These are phyloP conservation scores for Macadamia tetraphylla DNA, from an alignment of 164 flowering plant genomes.

Conservation along the genomic window DNA sequence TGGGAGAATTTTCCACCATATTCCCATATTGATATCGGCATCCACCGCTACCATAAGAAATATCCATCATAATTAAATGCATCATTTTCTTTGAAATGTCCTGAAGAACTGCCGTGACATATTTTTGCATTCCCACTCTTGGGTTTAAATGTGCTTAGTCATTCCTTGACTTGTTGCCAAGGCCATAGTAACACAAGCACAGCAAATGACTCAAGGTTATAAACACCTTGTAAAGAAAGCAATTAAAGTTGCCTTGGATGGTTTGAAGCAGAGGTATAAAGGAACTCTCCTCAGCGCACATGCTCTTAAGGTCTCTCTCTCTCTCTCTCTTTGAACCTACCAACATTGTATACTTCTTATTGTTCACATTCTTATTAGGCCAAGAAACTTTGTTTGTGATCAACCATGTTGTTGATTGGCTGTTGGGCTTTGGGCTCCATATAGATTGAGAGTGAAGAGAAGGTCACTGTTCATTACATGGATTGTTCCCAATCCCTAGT, in stretches of 20 bases:
- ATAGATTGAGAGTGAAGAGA: background rate
- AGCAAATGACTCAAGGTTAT: slow-evolving; percentile 27
- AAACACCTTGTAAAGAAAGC: slow-evolving; percentile 55
- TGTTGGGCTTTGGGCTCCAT: background rate
- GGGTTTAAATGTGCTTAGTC: slow-evolving; percentile 1
- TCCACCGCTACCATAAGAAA: slow-evolving; percentile 61
- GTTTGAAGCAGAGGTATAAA: slow-evolving; percentile 63
- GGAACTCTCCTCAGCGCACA: slow-evolving; percentile 69
- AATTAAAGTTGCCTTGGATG: slow-evolving; percentile 59
- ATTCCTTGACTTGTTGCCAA: slow-evolving; percentile 51
- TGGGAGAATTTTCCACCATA: slow-evolving; percentile 69
- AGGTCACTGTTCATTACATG: background rate
- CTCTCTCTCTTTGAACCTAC: background rate
- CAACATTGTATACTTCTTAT: background rate
- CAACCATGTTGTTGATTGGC: background rate
- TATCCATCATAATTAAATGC: slow-evolving; percentile 42
- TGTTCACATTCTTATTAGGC: background rate
- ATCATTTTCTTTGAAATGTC: slow-evolving; percentile 4
- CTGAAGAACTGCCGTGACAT: background rate
- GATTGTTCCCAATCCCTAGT: background rate
- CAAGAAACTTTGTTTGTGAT: background rate
- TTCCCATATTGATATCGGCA: slow-evolving; percentile 49
- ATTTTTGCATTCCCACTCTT: background rate
- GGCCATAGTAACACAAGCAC: slow-evolving; percentile 21
- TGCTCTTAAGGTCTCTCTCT: slow-evolving; percentile 58